Percentiles rank a stretch among this genome's conserved stretches.
Evolutionary conservation across 116 monocot genomes (phyloP).

Genomic region (Thalassia testudinum): DNA sequence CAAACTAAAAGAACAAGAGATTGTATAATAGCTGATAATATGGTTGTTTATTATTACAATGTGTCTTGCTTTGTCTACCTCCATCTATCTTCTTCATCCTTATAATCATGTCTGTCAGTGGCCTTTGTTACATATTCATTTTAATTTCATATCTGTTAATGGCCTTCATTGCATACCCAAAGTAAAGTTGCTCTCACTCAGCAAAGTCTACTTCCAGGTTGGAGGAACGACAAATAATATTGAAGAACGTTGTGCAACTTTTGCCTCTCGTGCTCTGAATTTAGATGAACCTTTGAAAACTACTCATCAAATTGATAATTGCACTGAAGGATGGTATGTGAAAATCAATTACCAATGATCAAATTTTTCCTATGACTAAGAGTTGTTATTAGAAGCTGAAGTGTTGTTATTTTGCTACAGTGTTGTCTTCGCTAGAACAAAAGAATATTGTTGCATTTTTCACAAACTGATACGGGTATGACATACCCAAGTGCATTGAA

Average conservation of each 20-base stretch:
- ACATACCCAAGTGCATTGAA: no score
- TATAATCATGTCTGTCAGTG: no score
- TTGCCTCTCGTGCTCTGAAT: conserved; percentile 83
- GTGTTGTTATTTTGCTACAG: conserved; percentile 29
- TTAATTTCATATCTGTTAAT: no score
- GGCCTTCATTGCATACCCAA: no score
- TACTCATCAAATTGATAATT: conserved; percentile 96
- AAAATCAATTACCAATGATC: no score
- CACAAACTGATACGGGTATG: conserved; percentile 92
- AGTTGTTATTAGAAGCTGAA: not conserved
- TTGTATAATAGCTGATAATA: no score
- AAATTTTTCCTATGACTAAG: not conserved
- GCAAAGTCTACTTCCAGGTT: conserved; percentile 51
- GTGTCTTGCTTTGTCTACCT: no score
- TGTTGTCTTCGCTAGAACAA: conserved; percentile 74
- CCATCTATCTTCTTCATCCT: no score
- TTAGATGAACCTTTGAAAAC: conserved; percentile 54
- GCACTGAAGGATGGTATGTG: conserved; percentile 89
- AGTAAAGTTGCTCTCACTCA: no score
- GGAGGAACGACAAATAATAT: conserved; percentile 95
- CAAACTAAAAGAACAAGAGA: no score
- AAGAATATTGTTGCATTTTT: conserved; percentile 85
- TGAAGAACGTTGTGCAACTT: conserved; percentile 85
- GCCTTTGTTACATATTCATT: no score
- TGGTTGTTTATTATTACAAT: no score